These are phyloP conservation scores for Filobasidium floriforme DNA, from an alignment of 768 basidiomycete species.

Conservation along the genomic window DNA sequence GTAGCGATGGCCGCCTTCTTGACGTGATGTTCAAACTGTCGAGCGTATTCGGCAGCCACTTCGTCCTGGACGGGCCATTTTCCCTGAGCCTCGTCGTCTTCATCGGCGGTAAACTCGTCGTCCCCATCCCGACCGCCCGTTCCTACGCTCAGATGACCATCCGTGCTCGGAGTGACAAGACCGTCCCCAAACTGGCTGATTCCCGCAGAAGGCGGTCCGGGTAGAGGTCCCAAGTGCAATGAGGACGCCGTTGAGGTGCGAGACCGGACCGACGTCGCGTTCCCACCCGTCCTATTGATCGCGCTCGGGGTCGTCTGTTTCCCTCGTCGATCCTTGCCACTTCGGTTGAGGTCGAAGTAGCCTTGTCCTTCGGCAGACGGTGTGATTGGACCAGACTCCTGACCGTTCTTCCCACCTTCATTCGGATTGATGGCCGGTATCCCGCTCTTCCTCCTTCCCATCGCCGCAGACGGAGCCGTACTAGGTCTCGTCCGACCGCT, in stretches of 20 bases:
- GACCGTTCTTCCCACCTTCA: background rate
- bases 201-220: background rate
- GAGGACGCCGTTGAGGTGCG: conserved; percentile 1
- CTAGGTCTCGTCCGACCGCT: background rate
- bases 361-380: background rate
- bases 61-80: background rate
- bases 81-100: background rate
- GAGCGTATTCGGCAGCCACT: background rate
- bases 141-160: background rate
- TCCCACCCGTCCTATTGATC: background rate
- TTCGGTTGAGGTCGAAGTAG: background rate
- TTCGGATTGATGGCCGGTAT: background rate
- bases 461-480: background rate
- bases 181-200: background rate
- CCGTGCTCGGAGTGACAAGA: background rate
- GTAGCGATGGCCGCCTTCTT: background rate
- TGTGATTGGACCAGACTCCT: background rate
- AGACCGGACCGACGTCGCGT: background rate
- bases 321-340: conserved; percentile 1
- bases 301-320: background rate
- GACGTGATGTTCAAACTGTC: background rate
- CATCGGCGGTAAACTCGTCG: background rate
- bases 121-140: conserved; percentile 5
- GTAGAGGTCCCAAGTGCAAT: background rate
- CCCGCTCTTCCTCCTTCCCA: background rate